These are phyloP conservation scores for Psilocybe cubensis DNA, from an alignment of 768 basidiomycete species.

Conservation along the genomic window DNA sequence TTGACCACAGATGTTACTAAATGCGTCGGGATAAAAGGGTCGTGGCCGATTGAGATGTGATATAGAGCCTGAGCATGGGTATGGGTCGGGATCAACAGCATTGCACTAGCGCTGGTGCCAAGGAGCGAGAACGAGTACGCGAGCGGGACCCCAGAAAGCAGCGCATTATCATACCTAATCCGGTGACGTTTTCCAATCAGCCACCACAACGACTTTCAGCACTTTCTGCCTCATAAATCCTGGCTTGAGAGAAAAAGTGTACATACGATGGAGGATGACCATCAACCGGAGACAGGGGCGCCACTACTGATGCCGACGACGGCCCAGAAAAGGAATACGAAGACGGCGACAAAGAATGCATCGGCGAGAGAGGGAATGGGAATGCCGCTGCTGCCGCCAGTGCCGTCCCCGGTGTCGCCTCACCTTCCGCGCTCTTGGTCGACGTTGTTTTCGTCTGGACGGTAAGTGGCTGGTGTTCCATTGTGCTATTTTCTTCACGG, in stretches of 20 bases:
- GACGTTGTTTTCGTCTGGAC: neutral
- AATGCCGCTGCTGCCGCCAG: too few species aligned
- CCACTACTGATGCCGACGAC: neutral
- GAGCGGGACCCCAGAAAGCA: neutral
- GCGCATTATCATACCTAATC: constrained; percentile 1
- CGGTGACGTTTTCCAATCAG: neutral
- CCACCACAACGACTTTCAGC: too few species aligned
- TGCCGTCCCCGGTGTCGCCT: too few species aligned
- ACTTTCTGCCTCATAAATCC: too few species aligned
- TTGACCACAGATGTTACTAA: constrained; percentile 1
- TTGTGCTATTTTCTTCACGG: too few species aligned
- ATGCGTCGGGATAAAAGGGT: constrained; percentile 5
- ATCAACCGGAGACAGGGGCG: neutral
- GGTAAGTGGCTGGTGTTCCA: neutral
- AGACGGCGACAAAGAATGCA: neutral
- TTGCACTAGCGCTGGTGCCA: neutral
- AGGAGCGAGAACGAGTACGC: constrained; percentile 3
- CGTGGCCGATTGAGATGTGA: constrained; percentile 3
- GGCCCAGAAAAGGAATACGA: neutral
- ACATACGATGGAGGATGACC: constrained; percentile 1
- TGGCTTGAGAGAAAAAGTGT: neutral
- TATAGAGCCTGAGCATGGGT: neutral
- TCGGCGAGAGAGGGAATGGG: neutral
- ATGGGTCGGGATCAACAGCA: constrained; percentile 3
- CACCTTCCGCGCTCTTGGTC: too few species aligned